These are phyloP conservation scores for Morella rubra DNA, from an alignment of 306 rosid species.

Conservation along the genomic window DNA sequence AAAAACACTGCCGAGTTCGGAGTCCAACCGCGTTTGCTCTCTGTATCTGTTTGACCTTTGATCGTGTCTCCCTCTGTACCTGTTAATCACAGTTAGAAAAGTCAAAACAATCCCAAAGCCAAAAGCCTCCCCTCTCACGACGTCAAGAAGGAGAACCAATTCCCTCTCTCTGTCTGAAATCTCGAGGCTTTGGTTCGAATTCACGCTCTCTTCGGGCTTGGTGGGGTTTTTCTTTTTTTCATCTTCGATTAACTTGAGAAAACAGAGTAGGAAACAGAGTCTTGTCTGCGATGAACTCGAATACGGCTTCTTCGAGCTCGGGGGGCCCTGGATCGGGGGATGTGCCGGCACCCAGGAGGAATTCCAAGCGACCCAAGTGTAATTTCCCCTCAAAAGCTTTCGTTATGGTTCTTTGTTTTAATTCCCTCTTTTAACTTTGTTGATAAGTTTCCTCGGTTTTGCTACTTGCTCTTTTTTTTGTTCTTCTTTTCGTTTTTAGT, in stretches of 20 bases:
- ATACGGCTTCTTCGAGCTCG: slow-evolving; percentile 71
- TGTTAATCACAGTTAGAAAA: not conserved
- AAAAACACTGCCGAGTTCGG: no score
- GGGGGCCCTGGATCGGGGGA: slow-evolving; percentile 81
- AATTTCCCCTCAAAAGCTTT: slow-evolving; percentile 15
- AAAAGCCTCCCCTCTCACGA: not conserved
- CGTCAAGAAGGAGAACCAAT: not conserved
- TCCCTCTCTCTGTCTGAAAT: not conserved
- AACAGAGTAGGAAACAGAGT: not conserved
- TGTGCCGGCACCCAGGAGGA: slow-evolving; percentile 60
- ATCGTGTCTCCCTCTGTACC: no score
- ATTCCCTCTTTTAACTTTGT: slow-evolving; percentile 7
- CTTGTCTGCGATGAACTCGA: slow-evolving; percentile 40
- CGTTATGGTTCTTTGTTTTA: slow-evolving; percentile 7
- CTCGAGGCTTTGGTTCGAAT: slow-evolving; percentile 1
- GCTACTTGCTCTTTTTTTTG: not conserved
- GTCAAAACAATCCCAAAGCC: slow-evolving; percentile 22
- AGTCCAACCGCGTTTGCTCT: no score
- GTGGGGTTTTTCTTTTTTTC: not conserved
- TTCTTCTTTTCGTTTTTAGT: not conserved
- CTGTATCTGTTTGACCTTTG: no score
- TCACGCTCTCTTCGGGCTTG: not conserved
- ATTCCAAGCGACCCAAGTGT: slow-evolving; percentile 94
- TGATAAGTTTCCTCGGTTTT: not conserved
- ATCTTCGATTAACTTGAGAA: slow-evolving; percentile 5